Percentiles rank a stretch among this genome's conserved stretches.
Evolutionary conservation across 2,329 filamentous ascomycete genomes (phyloP).

Genomic region (Cladosporium sp.): DNA sequence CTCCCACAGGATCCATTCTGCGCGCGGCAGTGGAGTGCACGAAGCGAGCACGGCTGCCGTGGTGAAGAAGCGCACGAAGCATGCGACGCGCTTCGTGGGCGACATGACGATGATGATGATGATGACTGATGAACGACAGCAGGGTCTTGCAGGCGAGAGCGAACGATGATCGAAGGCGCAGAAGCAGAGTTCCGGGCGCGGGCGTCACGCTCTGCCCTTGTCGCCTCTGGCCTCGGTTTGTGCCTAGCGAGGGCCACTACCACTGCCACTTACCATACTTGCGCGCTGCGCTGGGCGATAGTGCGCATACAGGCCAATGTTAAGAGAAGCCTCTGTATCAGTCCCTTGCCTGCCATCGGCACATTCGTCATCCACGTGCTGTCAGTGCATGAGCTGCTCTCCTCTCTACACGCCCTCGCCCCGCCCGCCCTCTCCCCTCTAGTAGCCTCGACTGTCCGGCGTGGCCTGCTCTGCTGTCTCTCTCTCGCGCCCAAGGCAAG

Average conservation of each 20-base stretch:
- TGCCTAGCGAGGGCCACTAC: not conserved
- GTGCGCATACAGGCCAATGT: not conserved
- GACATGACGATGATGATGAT: no score
- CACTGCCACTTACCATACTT: not conserved
- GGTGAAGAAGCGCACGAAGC: no score
- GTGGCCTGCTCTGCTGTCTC: not conserved
- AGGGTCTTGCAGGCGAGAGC: no score
- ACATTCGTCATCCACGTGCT: constrained; percentile 3
- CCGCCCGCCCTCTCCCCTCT: not conserved
- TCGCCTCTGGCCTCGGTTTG: not conserved
- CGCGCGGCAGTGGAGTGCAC: no score
- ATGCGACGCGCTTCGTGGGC: no score
- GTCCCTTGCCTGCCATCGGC: not conserved
- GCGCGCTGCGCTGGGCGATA: not conserved
- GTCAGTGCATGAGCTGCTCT: not conserved
- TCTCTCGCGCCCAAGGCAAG: not conserved
- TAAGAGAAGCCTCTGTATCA: not conserved
- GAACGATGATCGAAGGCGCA: no score
- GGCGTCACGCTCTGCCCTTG: no score
- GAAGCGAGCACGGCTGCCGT: no score
- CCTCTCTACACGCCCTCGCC: not conserved
- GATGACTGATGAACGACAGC: no score
- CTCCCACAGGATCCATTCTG: not conserved
- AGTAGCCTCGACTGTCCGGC: not conserved
- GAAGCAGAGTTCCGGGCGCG: no score